A percentile compares a stretch with the other conserved stretches of the same genome.
These are phyloP conservation scores for Penicillium cataractarum DNA, from an alignment of 495 filamentous ascomycete species.

Conservation along the genomic window DNA sequence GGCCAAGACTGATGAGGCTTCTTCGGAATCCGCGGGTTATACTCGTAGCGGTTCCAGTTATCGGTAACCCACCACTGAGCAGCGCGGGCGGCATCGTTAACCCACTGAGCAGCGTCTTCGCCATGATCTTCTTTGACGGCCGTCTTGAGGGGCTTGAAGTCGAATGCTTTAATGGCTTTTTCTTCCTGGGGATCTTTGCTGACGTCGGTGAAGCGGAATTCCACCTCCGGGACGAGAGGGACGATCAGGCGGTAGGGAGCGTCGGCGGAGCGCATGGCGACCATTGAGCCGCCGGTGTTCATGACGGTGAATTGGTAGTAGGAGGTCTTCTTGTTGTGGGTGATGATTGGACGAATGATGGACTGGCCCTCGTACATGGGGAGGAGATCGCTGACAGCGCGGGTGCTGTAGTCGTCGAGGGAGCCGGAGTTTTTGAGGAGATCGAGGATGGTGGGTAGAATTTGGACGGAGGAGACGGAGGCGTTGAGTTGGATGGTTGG, in stretches of 20 bases:
- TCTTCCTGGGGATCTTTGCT: constrained; percentile 41
- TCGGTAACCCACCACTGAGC: constrained; percentile 46
- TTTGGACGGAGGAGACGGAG: constrained; percentile 49
- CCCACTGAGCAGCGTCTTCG: constrained; percentile 42
- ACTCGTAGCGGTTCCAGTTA: constrained; percentile 28
- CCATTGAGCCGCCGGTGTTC: constrained; percentile 48
- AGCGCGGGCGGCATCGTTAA: constrained; percentile 38
- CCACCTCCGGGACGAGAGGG: constrained; percentile 42
- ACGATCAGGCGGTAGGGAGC: constrained; percentile 44
- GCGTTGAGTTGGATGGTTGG: constrained; percentile 46
- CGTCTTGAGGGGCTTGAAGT: constrained; percentile 31
- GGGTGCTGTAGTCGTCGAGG: constrained; percentile 33
- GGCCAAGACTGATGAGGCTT: constrained; percentile 10
- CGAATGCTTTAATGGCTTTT: constrained; percentile 35
- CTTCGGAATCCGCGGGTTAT: constrained; percentile 10
- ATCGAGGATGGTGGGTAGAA: constrained; percentile 55
- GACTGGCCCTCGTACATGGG: constrained; percentile 53
- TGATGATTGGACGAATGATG: constrained; percentile 44
- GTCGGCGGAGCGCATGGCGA: constrained; percentile 44
- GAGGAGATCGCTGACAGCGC: constrained; percentile 40
- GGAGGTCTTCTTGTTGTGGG: constrained; percentile 36
- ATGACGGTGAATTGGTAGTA: constrained; percentile 52
- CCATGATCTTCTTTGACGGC: constrained; percentile 36
- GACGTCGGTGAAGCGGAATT: constrained; percentile 43
- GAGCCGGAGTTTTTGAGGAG: constrained; percentile 50